A percentile compares a stretch with the other conserved stretches of the same genome.
These are phyloP conservation scores for Vitis cinerea DNA, from an alignment of 164 flowering plant genomes.

Conservation along the genomic window DNA sequence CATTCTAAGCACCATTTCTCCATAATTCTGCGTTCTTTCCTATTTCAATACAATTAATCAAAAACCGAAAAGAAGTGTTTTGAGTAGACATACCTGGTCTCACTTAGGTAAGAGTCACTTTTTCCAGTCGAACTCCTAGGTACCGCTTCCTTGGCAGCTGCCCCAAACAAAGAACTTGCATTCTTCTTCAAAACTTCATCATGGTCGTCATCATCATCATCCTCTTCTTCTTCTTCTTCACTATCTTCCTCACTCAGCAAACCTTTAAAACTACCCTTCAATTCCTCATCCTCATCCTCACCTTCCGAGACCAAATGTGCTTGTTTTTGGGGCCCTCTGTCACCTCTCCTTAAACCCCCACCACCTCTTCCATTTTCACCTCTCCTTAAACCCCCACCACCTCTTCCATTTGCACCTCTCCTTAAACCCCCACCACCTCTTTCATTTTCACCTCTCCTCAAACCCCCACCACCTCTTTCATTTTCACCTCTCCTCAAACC, in stretches of 20 bases:
- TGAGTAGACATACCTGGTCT: slow-evolving; percentile 50
- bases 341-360: not conserved
- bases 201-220: slow-evolving; percentile 17
- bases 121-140: slow-evolving; percentile 30
- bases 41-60: no score
- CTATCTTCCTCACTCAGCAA: slow-evolving; percentile 36
- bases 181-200: slow-evolving; percentile 19
- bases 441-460: slow-evolving; percentile 1
- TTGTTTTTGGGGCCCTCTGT: not conserved
- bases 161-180: slow-evolving; percentile 24
- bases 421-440: not conserved
- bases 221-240: slow-evolving; percentile 29
- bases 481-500: not conserved
- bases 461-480: no score
- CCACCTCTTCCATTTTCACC: slow-evolving; percentile 8
- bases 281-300: slow-evolving; percentile 8
- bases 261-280: slow-evolving; percentile 12
- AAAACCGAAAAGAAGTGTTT: not conserved
- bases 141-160: slow-evolving; percentile 5
- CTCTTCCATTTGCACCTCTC: no score
- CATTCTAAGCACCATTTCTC: no score
- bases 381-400: no score
- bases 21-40: no score
- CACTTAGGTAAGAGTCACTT: slow-evolving; percentile 66
- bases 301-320: slow-evolving; percentile 9